A percentile compares a stretch with the other conserved stretches of the same genome.
phyloP scores from a whole-genome alignment of 495 filamentous ascomycete genomes.

The Staphylotrichum longicolle region DNA sequence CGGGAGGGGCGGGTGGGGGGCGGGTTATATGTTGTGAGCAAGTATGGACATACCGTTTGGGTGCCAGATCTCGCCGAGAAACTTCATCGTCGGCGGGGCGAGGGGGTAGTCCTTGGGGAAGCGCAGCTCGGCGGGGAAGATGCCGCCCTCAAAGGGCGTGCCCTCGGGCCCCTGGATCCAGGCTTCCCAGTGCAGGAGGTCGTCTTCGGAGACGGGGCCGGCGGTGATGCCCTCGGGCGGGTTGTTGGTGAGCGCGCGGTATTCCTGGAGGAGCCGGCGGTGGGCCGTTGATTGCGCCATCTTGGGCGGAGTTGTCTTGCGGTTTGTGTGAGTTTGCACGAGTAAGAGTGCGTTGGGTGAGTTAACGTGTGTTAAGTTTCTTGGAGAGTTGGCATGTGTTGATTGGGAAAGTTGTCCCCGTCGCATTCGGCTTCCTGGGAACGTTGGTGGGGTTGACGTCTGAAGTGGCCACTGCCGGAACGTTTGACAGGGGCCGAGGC shows the following conservation, averaged over 20 bases:
- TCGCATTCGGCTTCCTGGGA: too few relatives aligned
- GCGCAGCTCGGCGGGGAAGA: conserved; percentile 90
- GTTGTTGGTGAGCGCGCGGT: conserved; percentile 71
- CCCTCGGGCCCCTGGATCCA: conserved; percentile 92
- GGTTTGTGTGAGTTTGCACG: not conserved
- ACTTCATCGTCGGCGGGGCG: conserved; percentile 91
- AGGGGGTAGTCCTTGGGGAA: conserved; percentile 97
- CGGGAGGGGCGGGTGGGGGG: not conserved
- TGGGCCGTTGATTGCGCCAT: conserved; percentile 72
- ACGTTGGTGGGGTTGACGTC: conserved; percentile 8
- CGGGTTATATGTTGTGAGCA: conserved; percentile 29
- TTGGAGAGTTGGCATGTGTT: too few relatives aligned
- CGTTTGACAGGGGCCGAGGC: not conserved
- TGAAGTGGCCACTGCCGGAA: conserved; percentile 1
- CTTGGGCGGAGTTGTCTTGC: conserved; percentile 4
- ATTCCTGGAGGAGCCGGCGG: conserved; percentile 95
- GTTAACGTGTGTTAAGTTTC: too few relatives aligned
- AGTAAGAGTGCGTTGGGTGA: not conserved
- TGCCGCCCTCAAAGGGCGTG: conserved; percentile 91
- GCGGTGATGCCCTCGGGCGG: conserved; percentile 93
- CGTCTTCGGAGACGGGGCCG: conserved; percentile 88
- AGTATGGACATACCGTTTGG: conserved; percentile 69
- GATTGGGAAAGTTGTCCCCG: too few relatives aligned
- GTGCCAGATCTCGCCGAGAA: conserved; percentile 89
- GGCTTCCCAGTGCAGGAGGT: conserved; percentile 96